phyloP scores from a whole-genome alignment of 2,329 filamentous ascomycete species.

The Colletotrichum sp. region DNA sequence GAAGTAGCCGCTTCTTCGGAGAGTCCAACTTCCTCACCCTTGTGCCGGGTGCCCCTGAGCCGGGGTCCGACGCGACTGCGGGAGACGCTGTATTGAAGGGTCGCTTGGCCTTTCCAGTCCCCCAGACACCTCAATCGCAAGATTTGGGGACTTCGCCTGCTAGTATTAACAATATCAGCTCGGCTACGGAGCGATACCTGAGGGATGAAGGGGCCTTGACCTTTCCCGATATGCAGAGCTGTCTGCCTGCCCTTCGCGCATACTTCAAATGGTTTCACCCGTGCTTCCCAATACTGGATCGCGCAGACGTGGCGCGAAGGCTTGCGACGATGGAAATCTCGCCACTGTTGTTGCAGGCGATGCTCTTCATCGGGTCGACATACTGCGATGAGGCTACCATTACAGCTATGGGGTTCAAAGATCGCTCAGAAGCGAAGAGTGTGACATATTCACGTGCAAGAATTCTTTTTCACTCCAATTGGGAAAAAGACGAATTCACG shows the following conservation, averaged over 20 bases:
- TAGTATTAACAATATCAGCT: conserved; percentile 18
- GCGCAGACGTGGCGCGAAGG: conserved; percentile 42
- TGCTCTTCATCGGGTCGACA: conserved; percentile 59
- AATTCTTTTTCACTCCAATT: conserved; percentile 57
- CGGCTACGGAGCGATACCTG: conserved; percentile 22
- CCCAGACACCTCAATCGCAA: conserved; percentile 11
- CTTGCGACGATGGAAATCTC: conserved; percentile 48
- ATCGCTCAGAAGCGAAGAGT: conserved; percentile 54
- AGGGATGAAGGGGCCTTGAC: conserved; percentile 25
- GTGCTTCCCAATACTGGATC: conserved; percentile 58
- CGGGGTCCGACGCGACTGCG: not conserved
- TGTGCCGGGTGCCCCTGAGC: conserved; percentile 16
- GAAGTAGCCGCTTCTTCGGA: conserved; percentile 35
- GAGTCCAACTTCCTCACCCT: conserved; percentile 44
- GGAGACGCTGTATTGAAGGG: conserved; percentile 5
- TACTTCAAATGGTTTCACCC: conserved; percentile 64
- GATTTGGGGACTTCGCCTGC: conserved; percentile 1
- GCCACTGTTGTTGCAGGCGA: conserved; percentile 54
- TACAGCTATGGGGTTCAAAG: conserved; percentile 47
- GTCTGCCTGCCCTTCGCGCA: conserved; percentile 40
- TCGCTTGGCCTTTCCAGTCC: conserved; percentile 21
- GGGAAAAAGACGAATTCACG: conserved; percentile 53
- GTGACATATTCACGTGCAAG: conserved; percentile 53
- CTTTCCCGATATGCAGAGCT: conserved; percentile 22
- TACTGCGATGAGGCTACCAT: conserved; percentile 54